A percentile compares a stretch with the other conserved stretches of the same genome.
Conservation (phyloP, 176 grass and related monocot genomes). For the Carex scoparia region DNA sequence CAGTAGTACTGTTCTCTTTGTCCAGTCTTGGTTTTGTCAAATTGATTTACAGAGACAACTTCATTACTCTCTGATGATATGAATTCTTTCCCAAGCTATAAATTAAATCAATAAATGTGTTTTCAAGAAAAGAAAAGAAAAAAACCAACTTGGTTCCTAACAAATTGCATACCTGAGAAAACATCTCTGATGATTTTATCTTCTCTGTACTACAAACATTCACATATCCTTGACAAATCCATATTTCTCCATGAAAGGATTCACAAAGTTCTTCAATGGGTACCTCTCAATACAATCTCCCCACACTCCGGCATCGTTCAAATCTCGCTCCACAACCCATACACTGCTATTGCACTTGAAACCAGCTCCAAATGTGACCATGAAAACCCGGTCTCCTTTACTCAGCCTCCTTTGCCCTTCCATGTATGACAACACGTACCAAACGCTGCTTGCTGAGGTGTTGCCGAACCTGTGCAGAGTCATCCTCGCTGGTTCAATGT, state of each 20-base stretch:
- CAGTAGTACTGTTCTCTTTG: too few species aligned
- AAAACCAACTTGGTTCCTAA: background rate
- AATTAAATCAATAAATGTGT: background rate
- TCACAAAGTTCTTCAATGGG: slow-evolving; percentile 55
- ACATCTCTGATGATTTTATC: background rate
- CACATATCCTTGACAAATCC: slow-evolving; percentile 70
- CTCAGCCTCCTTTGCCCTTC: slow-evolving; percentile 59
- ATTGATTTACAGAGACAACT: background rate
- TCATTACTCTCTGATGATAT: background rate
- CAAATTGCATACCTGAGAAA: background rate
- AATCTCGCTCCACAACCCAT: slow-evolving; percentile 49
- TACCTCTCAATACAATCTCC: slow-evolving; percentile 54
- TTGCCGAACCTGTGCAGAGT: slow-evolving; percentile 89
- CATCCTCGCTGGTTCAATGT: slow-evolving; percentile 81
- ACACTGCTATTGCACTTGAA: slow-evolving; percentile 98
- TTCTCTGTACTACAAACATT: background rate
- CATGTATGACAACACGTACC: slow-evolving; percentile 86
- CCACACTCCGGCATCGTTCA: slow-evolving; percentile 56
- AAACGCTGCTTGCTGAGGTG: slow-evolving; percentile 94
- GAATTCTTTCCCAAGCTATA: background rate
- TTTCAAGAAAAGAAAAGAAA: background rate
- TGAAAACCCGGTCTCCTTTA: slow-evolving; percentile 59
- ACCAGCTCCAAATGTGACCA: slow-evolving; percentile 91
- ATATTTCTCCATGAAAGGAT: slow-evolving; percentile 77
- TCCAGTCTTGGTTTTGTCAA: background rate